Evolutionary conservation across 345 rosid genomes (phyloP).

Genomic region (Jatropha curcas): DNA sequence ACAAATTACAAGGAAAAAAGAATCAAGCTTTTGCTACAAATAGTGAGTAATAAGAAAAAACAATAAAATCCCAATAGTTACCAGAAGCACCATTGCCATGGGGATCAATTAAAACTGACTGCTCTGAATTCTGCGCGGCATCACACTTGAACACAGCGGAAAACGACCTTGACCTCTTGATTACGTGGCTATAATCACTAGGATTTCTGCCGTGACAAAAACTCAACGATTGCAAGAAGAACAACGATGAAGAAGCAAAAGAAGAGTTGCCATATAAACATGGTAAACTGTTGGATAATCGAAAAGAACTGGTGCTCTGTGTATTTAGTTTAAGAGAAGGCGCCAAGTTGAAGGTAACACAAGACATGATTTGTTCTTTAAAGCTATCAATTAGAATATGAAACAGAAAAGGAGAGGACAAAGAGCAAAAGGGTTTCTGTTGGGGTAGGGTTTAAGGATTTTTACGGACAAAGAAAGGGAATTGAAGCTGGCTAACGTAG

Average conservation of each 20-base stretch:
- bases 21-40: not conserved
- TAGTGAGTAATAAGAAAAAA: not conserved
- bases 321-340: not conserved
- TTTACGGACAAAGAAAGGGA: not conserved
- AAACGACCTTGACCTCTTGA: constrained; percentile 17
- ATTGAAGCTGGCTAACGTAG: too few relatives aligned
- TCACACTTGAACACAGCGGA: constrained; percentile 25
- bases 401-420: not conserved
- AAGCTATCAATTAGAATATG: not conserved
- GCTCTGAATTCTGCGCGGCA: constrained; percentile 30
- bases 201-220: not conserved
- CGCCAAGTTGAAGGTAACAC: not conserved
- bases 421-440: not conserved
- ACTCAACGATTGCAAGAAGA: constrained; percentile 26
- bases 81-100: constrained; percentile 27
- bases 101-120: constrained; percentile 23
- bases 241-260: not conserved
- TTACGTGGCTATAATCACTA: constrained; percentile 9
- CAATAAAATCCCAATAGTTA: constrained; percentile 10
- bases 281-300: not conserved
- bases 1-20: too few relatives aligned
- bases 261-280: not conserved
- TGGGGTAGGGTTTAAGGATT: not conserved
- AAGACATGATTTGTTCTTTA: not conserved
- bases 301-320: not conserved